Evolutionary conservation across 192 early-diverging fungal genomes (phyloP).

Genomic region (Pilaira anomala): DNA sequence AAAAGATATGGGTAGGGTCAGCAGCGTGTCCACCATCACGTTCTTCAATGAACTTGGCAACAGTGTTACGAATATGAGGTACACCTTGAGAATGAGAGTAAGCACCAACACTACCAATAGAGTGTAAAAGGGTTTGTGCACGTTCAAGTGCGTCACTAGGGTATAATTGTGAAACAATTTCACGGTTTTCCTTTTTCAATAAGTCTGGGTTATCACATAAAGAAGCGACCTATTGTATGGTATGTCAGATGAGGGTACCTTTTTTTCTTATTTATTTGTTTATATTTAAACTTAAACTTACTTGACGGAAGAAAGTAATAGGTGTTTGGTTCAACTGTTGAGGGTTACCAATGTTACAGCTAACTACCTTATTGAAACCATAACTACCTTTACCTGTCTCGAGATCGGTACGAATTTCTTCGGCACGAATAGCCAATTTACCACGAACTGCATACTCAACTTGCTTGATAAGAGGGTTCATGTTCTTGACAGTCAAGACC

Average conservation of each 20-base stretch:
- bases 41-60: slow-evolving; percentile 85
- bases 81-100: slow-evolving; percentile 96
- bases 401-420: slow-evolving; percentile 64
- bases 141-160: slow-evolving; percentile 82
- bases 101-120: slow-evolving; percentile 78
- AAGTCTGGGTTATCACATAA: slow-evolving; percentile 88
- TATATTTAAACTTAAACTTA: slow-evolving; percentile 24
- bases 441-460: slow-evolving; percentile 97
- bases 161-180: slow-evolving; percentile 59
- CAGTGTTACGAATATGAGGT: slow-evolving; percentile 70
- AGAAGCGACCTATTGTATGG: slow-evolving; percentile 63
- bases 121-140: slow-evolving; percentile 66
- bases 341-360: slow-evolving; percentile 93
- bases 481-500: slow-evolving; percentile 47
- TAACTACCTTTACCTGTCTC: slow-evolving; percentile 42
- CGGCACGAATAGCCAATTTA: slow-evolving; percentile 89
- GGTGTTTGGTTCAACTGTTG: slow-evolving; percentile 88
- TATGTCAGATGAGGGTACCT: neutral
- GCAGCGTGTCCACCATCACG: slow-evolving; percentile 83
- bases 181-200: slow-evolving; percentile 56
- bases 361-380: slow-evolving; percentile 68
- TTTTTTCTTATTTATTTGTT: neutral
- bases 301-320: slow-evolving; percentile 96
- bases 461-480: slow-evolving; percentile 69
- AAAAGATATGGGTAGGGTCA: slow-evolving; percentile 76